Evolutionary conservation across 805 yeast genomes (phyloP).

Genomic region (Starmerella ratchasimensis): DNA sequence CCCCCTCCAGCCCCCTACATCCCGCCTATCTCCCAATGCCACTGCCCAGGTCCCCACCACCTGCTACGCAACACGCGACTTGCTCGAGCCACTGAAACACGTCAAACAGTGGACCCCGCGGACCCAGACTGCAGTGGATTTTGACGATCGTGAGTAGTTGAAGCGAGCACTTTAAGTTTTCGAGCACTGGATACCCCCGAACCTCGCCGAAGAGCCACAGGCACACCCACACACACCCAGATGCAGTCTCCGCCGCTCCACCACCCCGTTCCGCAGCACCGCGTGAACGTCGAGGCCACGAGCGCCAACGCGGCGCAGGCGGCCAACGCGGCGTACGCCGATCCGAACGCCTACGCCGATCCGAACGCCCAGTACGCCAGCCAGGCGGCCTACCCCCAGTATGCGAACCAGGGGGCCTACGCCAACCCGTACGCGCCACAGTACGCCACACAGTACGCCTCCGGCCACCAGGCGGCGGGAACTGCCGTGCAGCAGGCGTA

Average conservation of each 20-base stretch:
- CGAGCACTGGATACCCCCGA: no score
- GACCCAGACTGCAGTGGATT: no score
- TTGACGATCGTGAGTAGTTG: no score
- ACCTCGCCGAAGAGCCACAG: no score
- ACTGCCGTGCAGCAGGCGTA: not conserved
- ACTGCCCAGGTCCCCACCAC: no score
- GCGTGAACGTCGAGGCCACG: constrained; percentile 26
- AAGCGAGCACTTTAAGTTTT: no score
- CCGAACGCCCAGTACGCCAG: not conserved
- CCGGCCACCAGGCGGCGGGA: constrained; percentile 1
- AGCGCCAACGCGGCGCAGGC: not conserved
- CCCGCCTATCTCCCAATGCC: no score
- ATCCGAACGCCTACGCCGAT: not conserved
- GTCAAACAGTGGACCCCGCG: no score
- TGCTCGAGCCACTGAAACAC: no score
- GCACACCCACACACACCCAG: not conserved
- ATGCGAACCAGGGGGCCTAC: not conserved
- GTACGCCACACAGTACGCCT: constrained; percentile 7
- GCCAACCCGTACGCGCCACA: constrained; percentile 20
- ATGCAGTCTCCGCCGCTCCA: constrained; percentile 30
- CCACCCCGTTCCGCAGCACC: constrained; percentile 35
- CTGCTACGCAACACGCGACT: no score
- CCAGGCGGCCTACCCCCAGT: not conserved
- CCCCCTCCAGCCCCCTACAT: no score
- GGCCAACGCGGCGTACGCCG: constrained; percentile 1